Conservation (phyloP, 768 basidiomycete genomes). For the Gloeostereum incarnatum region DNA sequence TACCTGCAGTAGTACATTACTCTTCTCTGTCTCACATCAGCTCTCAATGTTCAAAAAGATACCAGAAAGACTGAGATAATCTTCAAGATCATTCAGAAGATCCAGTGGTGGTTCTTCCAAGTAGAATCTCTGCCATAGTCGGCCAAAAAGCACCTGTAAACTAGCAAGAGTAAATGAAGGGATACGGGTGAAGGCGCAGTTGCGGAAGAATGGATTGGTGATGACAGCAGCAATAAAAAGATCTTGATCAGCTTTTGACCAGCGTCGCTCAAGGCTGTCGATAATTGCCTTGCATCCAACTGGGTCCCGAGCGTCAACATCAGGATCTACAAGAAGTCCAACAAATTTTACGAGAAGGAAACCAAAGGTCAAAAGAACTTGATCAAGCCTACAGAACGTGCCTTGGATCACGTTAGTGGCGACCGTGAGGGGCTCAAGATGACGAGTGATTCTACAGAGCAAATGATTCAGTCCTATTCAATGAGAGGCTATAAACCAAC, state of each 20-base stretch:
- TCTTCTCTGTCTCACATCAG: too few species aligned
- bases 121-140: too few species aligned
- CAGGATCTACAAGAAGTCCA: too few species aligned
- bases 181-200: constrained; percentile 7
- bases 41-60: too few species aligned
- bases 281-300: constrained; percentile 7
- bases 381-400: constrained; percentile 18
- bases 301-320: too few species aligned
- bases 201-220: constrained; percentile 15
- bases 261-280: constrained; percentile 14
- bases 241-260: constrained; percentile 20
- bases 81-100: too few species aligned
- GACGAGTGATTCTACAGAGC: constrained; percentile 15
- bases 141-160: too few species aligned
- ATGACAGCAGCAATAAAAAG: constrained; percentile 20
- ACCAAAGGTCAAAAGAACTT: constrained; percentile 21
- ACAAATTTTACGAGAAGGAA: constrained; percentile 13
- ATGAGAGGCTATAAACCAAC: constrained; percentile 2
- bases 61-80: too few species aligned
- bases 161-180: neutral
- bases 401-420: constrained; percentile 19
- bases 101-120: too few species aligned
- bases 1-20: too few species aligned
- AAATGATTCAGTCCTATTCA: constrained; percentile 3
- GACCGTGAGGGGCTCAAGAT: constrained; percentile 21